Evolutionary conservation across 176 grass and related monocot genomes (phyloP), one percentile per base, ranked within the genome.

Genomic region (Bolboschoenus planiculmis): DNA sequence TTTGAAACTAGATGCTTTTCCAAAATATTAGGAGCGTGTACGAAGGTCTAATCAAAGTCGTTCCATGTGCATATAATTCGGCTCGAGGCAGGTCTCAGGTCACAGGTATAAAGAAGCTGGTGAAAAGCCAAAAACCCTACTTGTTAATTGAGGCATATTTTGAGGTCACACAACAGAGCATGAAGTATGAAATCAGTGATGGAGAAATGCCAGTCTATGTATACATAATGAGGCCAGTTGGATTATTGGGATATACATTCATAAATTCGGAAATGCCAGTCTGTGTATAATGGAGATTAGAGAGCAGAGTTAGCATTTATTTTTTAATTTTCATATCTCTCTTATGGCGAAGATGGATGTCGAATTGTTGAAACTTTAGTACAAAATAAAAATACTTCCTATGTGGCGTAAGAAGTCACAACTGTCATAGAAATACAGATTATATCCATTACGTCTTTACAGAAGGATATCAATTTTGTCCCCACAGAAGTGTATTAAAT

Each of bases 1-100:
- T 82, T 88, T 7, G 64, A 89, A 94, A 51, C 11, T 83, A 83
- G 94, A 97, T 88, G 78, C 85, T 66, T 84, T 87, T 0, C 94
- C 91, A 55, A 97, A 94, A 83, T 97, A 83, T 27, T 94, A 94
- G 63, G 94, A 79, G 24, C 88, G 81, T 86, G 50, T 97, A 86
- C 88, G 48, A 89, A 94, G 87, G 87, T 94, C 6, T 43, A 77
- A 73, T 21, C 48, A 56, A 74, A 90, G 31, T 78, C 87, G 16
- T 85, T 84, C 55, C 83, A 55, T 67, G 90, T 90, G 48, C 36
- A 97, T 46, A 67, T 97, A 57, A 78, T 66, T 78, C 91, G 91
- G 90, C 90, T 97, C 27, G 86, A 97, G 66, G 77, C 63, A 43
- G 89, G 86, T 26, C 87, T 88, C 77, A 9, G 56, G 48, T 31